These are phyloP conservation scores for Ascoidea rubescens DNA, from an alignment of 805 yeast genomes.

Conservation along the genomic window DNA sequence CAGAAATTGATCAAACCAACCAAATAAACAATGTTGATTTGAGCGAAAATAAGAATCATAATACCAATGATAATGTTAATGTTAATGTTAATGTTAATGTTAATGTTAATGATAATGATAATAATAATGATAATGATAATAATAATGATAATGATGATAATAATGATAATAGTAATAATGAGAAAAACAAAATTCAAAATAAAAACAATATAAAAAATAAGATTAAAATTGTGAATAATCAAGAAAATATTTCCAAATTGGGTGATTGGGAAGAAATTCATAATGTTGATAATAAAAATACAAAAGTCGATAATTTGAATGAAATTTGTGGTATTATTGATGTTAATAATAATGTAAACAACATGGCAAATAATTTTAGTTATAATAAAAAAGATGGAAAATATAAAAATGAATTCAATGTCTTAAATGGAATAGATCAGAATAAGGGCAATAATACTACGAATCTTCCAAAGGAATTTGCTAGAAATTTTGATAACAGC, in stretches of 20 bases:
- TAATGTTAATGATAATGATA: background rate
- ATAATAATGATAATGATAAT: background rate
- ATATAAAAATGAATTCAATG: background rate
- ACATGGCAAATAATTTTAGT: background rate
- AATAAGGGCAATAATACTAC: conserved; percentile 4
- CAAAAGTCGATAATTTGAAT: background rate
- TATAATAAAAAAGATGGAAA: background rate
- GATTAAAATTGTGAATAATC: background rate
- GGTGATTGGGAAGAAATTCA: background rate
- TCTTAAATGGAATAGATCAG: conserved; percentile 2
- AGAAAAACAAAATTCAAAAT: background rate
- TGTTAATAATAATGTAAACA: background rate
- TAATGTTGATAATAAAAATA: too few relatives aligned
- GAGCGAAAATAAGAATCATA: background rate
- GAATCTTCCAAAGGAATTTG: background rate
- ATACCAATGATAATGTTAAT: background rate
- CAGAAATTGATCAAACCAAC: too few relatives aligned
- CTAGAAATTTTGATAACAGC: background rate
- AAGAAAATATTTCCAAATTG: background rate
- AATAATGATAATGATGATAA: background rate
- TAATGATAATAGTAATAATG: background rate
- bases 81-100: background rate
- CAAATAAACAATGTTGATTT: background rate
- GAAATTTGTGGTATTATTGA: background rate
- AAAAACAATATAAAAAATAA: background rate